phyloP scores from a whole-genome alignment of 257 asterid genomes.

The Solanum dulcamara region DNA sequence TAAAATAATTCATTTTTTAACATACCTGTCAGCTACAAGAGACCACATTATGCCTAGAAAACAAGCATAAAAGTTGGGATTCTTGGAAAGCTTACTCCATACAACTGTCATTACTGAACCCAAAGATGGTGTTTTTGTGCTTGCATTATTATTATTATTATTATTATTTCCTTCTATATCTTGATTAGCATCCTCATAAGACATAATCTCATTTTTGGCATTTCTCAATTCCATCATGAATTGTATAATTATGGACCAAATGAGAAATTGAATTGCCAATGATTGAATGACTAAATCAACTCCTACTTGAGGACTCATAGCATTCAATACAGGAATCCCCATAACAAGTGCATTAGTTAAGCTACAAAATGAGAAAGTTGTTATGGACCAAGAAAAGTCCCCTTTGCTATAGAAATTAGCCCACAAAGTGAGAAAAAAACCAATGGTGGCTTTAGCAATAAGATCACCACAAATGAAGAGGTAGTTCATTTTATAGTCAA shows the following conservation, averaged over 20 bases:
- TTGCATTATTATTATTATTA: background rate
- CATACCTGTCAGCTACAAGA: slow-evolving; percentile 39
- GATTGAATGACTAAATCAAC: slow-evolving; percentile 51
- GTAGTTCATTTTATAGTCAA: slow-evolving; percentile 50
- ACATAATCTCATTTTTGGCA: background rate
- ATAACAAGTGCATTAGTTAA: slow-evolving; percentile 55
- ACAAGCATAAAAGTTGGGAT: slow-evolving; percentile 63
- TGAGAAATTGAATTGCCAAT: slow-evolving; percentile 39
- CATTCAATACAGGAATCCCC: slow-evolving; percentile 51
- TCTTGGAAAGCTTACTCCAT: slow-evolving; percentile 30
- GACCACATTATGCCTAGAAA: slow-evolving; percentile 61
- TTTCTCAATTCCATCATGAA: slow-evolving; percentile 39
- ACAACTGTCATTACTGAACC: slow-evolving; percentile 33
- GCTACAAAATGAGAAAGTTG: slow-evolving; percentile 43
- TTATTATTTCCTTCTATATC: background rate
- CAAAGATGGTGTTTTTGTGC: background rate
- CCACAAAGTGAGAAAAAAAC: slow-evolving; percentile 29
- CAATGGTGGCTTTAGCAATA: slow-evolving; percentile 34
- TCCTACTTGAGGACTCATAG: slow-evolving; percentile 68
- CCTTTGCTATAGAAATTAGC: slow-evolving; percentile 27
- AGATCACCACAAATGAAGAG: slow-evolving; percentile 49
- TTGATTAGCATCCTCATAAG: background rate
- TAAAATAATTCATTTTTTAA: background rate
- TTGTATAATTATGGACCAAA: slow-evolving; percentile 47
- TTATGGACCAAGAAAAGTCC: slow-evolving; percentile 43